Percentiles rank a stretch among this genome's conserved stretches.
Evolutionary conservation across 1,139 yeast species (phyloP).

Genomic region (Geotrichum siamense): DNA sequence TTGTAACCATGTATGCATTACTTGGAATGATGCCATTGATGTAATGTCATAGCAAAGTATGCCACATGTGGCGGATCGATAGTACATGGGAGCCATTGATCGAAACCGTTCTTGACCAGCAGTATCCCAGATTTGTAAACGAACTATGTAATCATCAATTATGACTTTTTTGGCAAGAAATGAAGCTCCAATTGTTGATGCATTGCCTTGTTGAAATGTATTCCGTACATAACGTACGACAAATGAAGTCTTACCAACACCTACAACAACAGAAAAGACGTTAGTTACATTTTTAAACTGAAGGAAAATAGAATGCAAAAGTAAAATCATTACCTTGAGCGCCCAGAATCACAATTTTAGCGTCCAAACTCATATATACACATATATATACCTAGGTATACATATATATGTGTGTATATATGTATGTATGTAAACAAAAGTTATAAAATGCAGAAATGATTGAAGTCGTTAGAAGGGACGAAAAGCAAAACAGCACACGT

Average conservation of each 20-base stretch:
- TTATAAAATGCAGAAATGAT: no score
- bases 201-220: constrained; percentile 85
- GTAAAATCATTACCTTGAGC: constrained; percentile 33
- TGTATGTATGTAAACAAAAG: no score
- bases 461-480: no score
- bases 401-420: no score
- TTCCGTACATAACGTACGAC: constrained; percentile 84
- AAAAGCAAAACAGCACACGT: no score
- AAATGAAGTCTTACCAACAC: constrained; percentile 87
- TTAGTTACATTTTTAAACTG: no score
- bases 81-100: constrained; percentile 89
- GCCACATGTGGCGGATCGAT: constrained; percentile 91
- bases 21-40: constrained; percentile 86
- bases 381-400: no score
- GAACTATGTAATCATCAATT: constrained; percentile 74
- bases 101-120: constrained; percentile 95
- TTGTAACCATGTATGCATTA: constrained; percentile 84
- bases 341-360: constrained; percentile 36
- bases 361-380: constrained; percentile 34
- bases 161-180: constrained; percentile 85
- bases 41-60: constrained; percentile 87
- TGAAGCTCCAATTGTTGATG: constrained; percentile 94
- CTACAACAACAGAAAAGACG: constrained; percentile 31
- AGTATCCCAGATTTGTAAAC: constrained; percentile 91
- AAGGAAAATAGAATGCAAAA: background rate